A percentile compares a stretch with the other conserved stretches of the same genome.
Conservation (phyloP, 345 rosid genomes). For the Pistacia vera region DNA sequence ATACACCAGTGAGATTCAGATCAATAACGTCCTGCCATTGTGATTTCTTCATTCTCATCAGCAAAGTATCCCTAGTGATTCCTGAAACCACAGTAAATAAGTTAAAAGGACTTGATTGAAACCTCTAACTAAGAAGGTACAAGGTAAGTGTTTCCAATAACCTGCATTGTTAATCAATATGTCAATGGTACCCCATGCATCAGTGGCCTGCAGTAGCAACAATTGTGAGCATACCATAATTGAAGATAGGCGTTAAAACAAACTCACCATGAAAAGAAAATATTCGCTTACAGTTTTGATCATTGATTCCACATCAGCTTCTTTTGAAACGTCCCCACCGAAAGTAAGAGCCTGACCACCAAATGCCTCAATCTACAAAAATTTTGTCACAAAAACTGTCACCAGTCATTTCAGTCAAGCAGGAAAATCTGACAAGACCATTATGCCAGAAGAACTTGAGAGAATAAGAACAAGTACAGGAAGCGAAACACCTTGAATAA, state of each 20-base stretch:
- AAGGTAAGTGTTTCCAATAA: slow-evolving; percentile 26
- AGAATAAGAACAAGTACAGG: neutral
- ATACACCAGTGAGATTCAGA: slow-evolving; percentile 93
- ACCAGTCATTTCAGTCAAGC: slow-evolving; percentile 19
- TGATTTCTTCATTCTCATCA: slow-evolving; percentile 89
- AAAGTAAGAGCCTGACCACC: slow-evolving; percentile 95
- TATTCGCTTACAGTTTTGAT: slow-evolving; percentile 75
- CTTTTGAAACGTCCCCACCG: slow-evolving; percentile 97
- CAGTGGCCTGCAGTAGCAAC: slow-evolving; percentile 66
- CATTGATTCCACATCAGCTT: slow-evolving; percentile 92
- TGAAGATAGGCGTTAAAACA: slow-evolving; percentile 4
- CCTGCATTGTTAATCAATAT: slow-evolving; percentile 97
- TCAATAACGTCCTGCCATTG: slow-evolving; percentile 97
- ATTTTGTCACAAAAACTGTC: slow-evolving; percentile 3
- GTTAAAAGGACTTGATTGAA: slow-evolving; percentile 29
- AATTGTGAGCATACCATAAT: slow-evolving; percentile 9
- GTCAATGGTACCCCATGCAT: slow-evolving; percentile 96
- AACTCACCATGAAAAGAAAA: slow-evolving; percentile 12
- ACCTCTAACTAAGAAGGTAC: neutral
- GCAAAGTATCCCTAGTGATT: slow-evolving; percentile 82
- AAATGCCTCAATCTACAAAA: slow-evolving; percentile 75
- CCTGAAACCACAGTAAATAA: slow-evolving; percentile 51
- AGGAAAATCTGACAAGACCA: neutral
- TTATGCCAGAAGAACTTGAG: neutral
- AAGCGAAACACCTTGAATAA: neutral